Conservation (phyloP, 192 early-diverging fungal species). For the Glomus cerebriforme region DNA sequence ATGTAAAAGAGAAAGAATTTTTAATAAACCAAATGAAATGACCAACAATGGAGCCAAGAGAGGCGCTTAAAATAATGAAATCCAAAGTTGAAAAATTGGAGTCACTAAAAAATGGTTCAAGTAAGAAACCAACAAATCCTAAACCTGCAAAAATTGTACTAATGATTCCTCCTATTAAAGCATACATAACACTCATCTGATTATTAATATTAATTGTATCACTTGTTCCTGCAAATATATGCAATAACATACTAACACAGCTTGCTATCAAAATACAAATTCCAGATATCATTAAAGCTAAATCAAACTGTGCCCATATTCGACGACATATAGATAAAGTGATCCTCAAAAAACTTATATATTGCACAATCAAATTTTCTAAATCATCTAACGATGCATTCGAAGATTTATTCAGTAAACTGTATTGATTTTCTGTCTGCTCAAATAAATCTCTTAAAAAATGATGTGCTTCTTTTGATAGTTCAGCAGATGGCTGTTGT, state of each 20-base stretch:
- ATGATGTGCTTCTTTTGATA: conserved; percentile 47
- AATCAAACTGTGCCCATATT: conserved; percentile 94
- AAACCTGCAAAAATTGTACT: conserved; percentile 28
- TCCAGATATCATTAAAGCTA: conserved; percentile 74
- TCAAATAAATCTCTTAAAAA: conserved; percentile 38
- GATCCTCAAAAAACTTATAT: conserved; percentile 55
- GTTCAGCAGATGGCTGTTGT: conserved; percentile 53
- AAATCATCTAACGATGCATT: conserved; percentile 27
- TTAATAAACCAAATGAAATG: conserved; percentile 29
- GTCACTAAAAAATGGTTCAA: conserved; percentile 25
- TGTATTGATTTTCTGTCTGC: conserved; percentile 36
- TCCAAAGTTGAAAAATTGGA: conserved; percentile 34
- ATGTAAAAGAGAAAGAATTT: conserved; percentile 9
- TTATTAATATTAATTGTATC: conserved; percentile 31
- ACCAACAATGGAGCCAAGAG: conserved; percentile 41
- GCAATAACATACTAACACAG: conserved; percentile 38
- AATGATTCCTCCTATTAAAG: conserved; percentile 29
- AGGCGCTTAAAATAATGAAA: conserved; percentile 41
- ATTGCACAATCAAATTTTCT: conserved; percentile 33
- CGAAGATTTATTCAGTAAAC: conserved; percentile 29
- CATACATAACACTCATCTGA: conserved; percentile 32
- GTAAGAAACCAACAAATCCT: conserved; percentile 33
- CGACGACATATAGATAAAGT: conserved; percentile 73
- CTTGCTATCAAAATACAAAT: conserved; percentile 55
- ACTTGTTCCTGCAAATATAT: conserved; percentile 33